Conservation (phyloP, 2,329 filamentous ascomycete species). For the Clonostachys byssicola region DNA sequence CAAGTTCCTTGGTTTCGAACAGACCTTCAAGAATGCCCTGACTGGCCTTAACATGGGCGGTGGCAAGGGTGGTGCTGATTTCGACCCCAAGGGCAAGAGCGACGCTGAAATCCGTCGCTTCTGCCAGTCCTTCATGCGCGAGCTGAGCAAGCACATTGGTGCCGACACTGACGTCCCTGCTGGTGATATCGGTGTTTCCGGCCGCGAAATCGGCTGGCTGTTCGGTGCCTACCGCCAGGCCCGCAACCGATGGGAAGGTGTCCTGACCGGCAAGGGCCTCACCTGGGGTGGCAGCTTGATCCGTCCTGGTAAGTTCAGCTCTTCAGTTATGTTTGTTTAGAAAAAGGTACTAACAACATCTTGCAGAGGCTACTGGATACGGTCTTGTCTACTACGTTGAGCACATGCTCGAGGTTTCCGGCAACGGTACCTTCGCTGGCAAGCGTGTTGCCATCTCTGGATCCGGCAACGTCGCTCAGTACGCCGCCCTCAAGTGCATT, state of each 20-base stretch:
- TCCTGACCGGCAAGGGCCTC: slow-evolving; percentile 92
- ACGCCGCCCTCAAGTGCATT: slow-evolving; percentile 92
- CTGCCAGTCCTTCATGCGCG: slow-evolving; percentile 93
- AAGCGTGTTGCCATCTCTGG: slow-evolving; percentile 96
- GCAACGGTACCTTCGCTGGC: slow-evolving; percentile 79
- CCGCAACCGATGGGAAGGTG: slow-evolving; percentile 90
- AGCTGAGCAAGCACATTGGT: slow-evolving; percentile 93
- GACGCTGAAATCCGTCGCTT: slow-evolving; percentile 97
- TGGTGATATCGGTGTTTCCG: slow-evolving; percentile 91
- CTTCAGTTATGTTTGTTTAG: background rate
- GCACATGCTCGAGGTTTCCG: slow-evolving; percentile 92
- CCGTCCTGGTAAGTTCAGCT: slow-evolving; percentile 53
- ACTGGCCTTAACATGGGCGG: slow-evolving; percentile 88
- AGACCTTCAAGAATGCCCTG: slow-evolving; percentile 99
- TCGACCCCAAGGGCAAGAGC: slow-evolving; percentile 97
- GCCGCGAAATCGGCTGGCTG: slow-evolving; percentile 89
- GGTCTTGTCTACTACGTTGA: slow-evolving; percentile 95
- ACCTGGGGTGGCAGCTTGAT: slow-evolving; percentile 92
- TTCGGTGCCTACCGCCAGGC: slow-evolving; percentile 91
- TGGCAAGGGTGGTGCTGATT: slow-evolving; percentile 96
- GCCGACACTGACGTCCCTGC: slow-evolving; percentile 94
- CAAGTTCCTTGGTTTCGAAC: slow-evolving; percentile 98
- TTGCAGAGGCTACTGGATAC: slow-evolving; percentile 84
- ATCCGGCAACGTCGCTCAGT: slow-evolving; percentile 97
- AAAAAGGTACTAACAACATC: too few relatives aligned